Conservation (phyloP, 2,329 filamentous ascomycete species). For the Hypoxylon sp. region DNA sequence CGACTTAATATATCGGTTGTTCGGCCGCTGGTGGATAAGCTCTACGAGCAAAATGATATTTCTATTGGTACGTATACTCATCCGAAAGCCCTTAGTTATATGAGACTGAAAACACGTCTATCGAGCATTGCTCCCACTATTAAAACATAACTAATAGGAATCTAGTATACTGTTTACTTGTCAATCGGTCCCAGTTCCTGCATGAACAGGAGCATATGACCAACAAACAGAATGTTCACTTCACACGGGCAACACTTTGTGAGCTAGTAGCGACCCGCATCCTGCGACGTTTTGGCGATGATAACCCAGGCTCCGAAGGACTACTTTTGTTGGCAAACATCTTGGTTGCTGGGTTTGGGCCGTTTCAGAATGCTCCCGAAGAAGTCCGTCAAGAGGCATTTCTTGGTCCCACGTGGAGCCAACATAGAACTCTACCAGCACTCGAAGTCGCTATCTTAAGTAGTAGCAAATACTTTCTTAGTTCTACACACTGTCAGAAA, state of each 20-base stretch:
- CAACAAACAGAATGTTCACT: conserved; percentile 85
- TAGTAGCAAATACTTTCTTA: conserved; percentile 83
- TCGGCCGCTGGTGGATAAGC: conserved; percentile 84
- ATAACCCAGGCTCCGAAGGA: conserved; percentile 78
- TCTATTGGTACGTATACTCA: conserved; percentile 72
- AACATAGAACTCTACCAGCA: conserved; percentile 76
- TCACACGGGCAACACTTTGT: conserved; percentile 82
- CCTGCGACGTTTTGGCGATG: conserved; percentile 82
- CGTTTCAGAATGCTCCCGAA: conserved; percentile 84
- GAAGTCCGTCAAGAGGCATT: conserved; percentile 74
- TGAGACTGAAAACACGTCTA: not conserved
- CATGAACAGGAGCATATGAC: conserved; percentile 81
- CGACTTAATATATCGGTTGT: conserved; percentile 86
- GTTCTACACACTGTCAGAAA: conserved; percentile 83
- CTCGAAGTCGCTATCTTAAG: conserved; percentile 87
- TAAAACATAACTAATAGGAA: conserved; percentile 33
- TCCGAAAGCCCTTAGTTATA: not conserved
- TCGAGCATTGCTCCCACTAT: conserved; percentile 25
- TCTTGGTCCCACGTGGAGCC: conserved; percentile 63
- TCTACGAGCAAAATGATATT: conserved; percentile 84
- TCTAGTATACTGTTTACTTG: conserved; percentile 83
- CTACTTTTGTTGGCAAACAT: conserved; percentile 83
- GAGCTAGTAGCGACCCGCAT: conserved; percentile 86
- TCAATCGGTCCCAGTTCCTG: conserved; percentile 85
- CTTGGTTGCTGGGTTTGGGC: conserved; percentile 85